Conservation (phyloP, 257 asterid species). For the Handroanthus guayacan region DNA sequence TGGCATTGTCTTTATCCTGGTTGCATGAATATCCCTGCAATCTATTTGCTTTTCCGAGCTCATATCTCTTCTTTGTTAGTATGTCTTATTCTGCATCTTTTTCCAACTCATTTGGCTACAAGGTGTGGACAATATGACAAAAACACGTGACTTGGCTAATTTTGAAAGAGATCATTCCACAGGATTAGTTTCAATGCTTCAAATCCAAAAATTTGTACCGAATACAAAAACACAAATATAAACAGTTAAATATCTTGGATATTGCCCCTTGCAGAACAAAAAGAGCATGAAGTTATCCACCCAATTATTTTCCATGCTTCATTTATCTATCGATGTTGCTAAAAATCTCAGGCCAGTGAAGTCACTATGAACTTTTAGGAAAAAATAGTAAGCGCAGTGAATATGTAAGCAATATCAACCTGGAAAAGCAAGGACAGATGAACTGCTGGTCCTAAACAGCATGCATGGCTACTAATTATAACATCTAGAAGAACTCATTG, state of each 20-base stretch:
- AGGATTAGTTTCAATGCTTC: neutral
- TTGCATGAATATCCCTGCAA: neutral
- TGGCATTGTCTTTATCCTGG: slow-evolving; percentile 7
- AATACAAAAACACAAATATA: neutral
- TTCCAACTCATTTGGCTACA: neutral
- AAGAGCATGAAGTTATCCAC: neutral
- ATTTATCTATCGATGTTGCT: slow-evolving; percentile 13
- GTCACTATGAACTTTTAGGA: neutral
- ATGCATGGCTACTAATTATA: slow-evolving; percentile 11
- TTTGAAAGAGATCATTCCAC: slow-evolving; percentile 10
- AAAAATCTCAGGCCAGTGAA: neutral
- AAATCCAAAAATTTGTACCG: neutral
- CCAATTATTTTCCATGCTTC: neutral
- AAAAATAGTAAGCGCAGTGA: neutral
- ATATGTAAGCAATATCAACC: slow-evolving; percentile 17
- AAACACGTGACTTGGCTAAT: slow-evolving; percentile 1
- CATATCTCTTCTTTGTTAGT: neutral
- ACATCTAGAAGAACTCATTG: neutral
- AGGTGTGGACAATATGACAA: neutral
- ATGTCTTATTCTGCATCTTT: slow-evolving; percentile 1
- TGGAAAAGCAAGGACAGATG: slow-evolving; percentile 2
- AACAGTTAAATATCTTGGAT: neutral
- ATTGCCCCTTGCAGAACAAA: neutral
- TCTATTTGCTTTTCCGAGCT: too few species aligned
- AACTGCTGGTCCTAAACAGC: slow-evolving; percentile 8